Conservation (phyloP, 331 rosid species). For the Cydonia oblonga region DNA sequence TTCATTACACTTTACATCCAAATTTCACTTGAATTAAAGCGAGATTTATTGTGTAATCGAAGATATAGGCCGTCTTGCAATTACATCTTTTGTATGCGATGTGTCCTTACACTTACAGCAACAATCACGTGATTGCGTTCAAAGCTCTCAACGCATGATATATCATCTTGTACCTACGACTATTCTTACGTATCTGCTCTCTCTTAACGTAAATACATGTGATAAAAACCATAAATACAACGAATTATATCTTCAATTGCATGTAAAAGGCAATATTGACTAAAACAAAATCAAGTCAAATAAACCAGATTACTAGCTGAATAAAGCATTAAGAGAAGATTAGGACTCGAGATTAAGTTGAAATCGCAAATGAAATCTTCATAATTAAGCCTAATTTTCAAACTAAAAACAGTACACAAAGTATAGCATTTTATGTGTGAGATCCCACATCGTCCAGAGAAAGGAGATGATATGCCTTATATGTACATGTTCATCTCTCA, state of each 20-base stretch:
- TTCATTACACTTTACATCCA: neutral
- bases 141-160: neutral
- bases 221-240: fast-evolving
- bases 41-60: too few relatives aligned
- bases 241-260: fast-evolving
- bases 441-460: too few relatives aligned
- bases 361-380: too few relatives aligned
- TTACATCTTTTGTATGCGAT: too few relatives aligned
- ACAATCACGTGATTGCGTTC: neutral
- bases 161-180: neutral
- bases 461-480: too few relatives aligned
- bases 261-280: too few relatives aligned
- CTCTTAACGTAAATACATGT: too few relatives aligned
- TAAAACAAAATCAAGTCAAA: neutral
- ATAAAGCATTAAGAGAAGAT: neutral
- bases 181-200: neutral
- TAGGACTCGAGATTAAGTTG: neutral
- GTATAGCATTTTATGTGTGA: conserved; percentile 30
- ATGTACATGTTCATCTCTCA: too few relatives aligned
- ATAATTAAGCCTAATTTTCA: too few relatives aligned
- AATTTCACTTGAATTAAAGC: too few relatives aligned
- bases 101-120: fast-evolving
- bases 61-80: neutral
- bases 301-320: neutral
- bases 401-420: too few relatives aligned